Base-by-base conservation (phyloP, 2,329 filamentous ascomycete genomes). In the Cytospora mali region DNA sequence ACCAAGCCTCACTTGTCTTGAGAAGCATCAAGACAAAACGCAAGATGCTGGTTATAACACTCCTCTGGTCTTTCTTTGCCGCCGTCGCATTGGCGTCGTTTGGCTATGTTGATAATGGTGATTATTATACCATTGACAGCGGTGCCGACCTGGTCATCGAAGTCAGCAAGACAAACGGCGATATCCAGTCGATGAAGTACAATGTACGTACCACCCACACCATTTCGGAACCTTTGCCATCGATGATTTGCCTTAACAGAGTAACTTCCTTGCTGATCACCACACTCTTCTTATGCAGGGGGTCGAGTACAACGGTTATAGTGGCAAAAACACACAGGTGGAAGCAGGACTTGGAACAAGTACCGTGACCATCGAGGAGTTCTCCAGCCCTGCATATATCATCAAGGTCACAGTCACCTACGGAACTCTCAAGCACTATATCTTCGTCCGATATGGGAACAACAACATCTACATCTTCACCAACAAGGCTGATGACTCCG, bases 391-490 rank as follows among this genome's bases (percentile, higher is more conserved):
- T 46, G 69, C 64, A 27, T 69, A 72, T 55, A 71, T 75, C 62
- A 75, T 75, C 65, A 75, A 74, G 57, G 72, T 76, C 11, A 71
- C 73, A 0, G 74, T 75, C 27, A 68, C 67, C 21, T 70, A 73
- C 55, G 73, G 73, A 46, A 73, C 72, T 1, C 66, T 75, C 1
- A 73, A 74, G 66, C 73, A 76, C 58, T 74, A 74, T 56, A 69
- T 76, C 29, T 69, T 75, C 23, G 67, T 74, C 46, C 68, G 74
- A 52, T 75, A 75, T 65, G 72, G 71, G 57, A 74, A 76, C 68
- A 71, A 74, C 61, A 75, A 76, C 55, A 71, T 75, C 14, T 78
- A 79, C 62, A 75, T 79, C 33, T 76, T 78, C 65, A 78, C 76
- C 65, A 78, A 78, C 66, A 79, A 77, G 67, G 72, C 69, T 5